Percentiles rank a stretch among this genome's conserved stretches.
Evolutionary conservation across 495 filamentous ascomycete species (phyloP).

Genomic region (Halenospora varia): DNA sequence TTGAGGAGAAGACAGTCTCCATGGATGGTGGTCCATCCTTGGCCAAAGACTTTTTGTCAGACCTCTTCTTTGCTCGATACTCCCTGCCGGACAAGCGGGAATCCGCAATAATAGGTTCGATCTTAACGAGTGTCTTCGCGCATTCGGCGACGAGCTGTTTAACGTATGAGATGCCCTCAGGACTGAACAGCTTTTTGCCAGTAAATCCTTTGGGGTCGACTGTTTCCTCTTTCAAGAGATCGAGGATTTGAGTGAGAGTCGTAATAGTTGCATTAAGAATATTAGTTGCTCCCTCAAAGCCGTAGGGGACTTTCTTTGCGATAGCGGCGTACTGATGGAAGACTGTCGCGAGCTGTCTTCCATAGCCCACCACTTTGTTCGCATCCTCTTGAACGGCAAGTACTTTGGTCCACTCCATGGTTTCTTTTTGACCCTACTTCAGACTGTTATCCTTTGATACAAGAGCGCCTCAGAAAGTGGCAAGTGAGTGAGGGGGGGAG

Average conservation of each 20-base stretch:
- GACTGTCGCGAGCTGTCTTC: conserved; percentile 6
- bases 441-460: neutral
- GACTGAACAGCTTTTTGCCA: conserved; percentile 8
- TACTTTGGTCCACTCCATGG: neutral
- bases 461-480: neutral
- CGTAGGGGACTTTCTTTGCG: neutral
- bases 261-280: conserved; percentile 13
- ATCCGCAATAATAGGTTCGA: conserved; percentile 5
- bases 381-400: neutral
- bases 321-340: conserved; percentile 15
- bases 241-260: conserved; percentile 12
- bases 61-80: too few relatives aligned
- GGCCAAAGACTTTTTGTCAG: too few relatives aligned
- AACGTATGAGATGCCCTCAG: conserved; percentile 17
- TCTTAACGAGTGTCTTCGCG: conserved; percentile 6
- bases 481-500: neutral
- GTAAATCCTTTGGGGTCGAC: neutral
- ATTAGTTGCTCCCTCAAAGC: conserved; percentile 10
- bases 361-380: conserved; percentile 8
- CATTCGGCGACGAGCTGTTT: conserved; percentile 12
- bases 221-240: conserved; percentile 4
- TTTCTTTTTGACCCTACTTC: neutral
- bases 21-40: neutral
- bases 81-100: conserved; percentile 7
- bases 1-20: neutral